These are phyloP conservation scores for Ascochyta lentis DNA, from an alignment of 2,329 filamentous ascomycete species.

Conservation along the genomic window DNA sequence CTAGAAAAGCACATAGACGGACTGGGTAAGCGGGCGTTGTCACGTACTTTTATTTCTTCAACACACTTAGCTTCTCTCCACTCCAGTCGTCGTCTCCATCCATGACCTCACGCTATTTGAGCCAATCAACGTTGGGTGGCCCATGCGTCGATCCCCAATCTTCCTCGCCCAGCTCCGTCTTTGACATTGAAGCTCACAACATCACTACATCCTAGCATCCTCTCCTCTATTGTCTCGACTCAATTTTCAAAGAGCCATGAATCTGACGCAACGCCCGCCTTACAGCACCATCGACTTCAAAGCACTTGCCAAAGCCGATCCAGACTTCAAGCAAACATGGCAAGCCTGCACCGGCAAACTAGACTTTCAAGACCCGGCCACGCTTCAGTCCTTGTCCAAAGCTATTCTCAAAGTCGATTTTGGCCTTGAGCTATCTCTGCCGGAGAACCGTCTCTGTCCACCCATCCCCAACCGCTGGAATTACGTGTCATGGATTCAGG, in stretches of 20 bases:
- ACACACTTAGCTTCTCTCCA: slow-evolving; percentile 21
- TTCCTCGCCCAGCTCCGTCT: not conserved
- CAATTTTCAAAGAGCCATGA: slow-evolving; percentile 16
- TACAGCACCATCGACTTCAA: slow-evolving; percentile 69
- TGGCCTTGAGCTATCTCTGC: slow-evolving; percentile 71
- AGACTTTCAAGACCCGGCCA: slow-evolving; percentile 79
- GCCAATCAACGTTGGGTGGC: slow-evolving; percentile 33
- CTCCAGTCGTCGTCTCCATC: slow-evolving; percentile 6
- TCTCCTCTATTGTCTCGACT: no score
- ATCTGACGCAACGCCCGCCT: slow-evolving; percentile 35
- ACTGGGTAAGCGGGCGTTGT: slow-evolving; percentile 21
- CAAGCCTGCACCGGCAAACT: slow-evolving; percentile 62
- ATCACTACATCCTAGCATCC: not conserved
- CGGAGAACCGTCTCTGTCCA: slow-evolving; percentile 81
- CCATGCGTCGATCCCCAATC: slow-evolving; percentile 18
- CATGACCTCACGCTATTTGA: not conserved
- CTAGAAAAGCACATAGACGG: slow-evolving; percentile 1
- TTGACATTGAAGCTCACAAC: not conserved
- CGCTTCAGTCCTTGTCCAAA: slow-evolving; percentile 79
- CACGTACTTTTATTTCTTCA: slow-evolving; percentile 18
- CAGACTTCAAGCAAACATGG: slow-evolving; percentile 64
- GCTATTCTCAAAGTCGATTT: slow-evolving; percentile 80
- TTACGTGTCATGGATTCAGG: slow-evolving; percentile 89
- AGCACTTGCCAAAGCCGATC: slow-evolving; percentile 64
- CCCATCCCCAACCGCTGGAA: slow-evolving; percentile 78